Conservation (phyloP, 257 asterid genomes). For the Thymus mandschuricus region DNA sequence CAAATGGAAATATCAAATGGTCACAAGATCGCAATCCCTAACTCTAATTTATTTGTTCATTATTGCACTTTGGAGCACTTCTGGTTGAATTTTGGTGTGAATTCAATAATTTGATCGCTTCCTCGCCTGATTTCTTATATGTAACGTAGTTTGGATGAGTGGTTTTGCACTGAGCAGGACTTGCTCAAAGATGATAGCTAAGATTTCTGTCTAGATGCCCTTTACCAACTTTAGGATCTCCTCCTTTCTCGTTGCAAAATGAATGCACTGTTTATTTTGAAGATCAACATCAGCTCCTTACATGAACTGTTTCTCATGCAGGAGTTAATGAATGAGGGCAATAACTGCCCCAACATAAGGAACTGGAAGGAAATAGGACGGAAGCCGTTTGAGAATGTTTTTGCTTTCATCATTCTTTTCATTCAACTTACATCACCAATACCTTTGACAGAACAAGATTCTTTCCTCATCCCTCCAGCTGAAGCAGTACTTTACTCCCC, state of each 20-base stretch:
- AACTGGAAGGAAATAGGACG: slow-evolving; percentile 41
- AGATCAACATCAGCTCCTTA: slow-evolving; percentile 27
- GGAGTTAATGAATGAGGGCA: slow-evolving; percentile 46
- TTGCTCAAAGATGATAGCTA: neutral
- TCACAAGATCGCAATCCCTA: neutral
- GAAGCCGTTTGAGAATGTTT: slow-evolving; percentile 53
- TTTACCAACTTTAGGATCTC: slow-evolving; percentile 16
- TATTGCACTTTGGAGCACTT: neutral
- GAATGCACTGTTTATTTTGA: slow-evolving; percentile 1
- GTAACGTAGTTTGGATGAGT: neutral
- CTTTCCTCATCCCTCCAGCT: slow-evolving; percentile 60
- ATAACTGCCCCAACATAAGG: slow-evolving; percentile 32
- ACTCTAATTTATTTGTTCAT: neutral
- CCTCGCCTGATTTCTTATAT: neutral
- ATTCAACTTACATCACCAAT: slow-evolving; percentile 72
- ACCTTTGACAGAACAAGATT: slow-evolving; percentile 49
- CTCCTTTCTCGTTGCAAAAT: slow-evolving; percentile 15
- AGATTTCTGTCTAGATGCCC: neutral
- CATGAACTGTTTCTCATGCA: slow-evolving; percentile 44
- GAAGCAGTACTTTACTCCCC: slow-evolving; percentile 97
- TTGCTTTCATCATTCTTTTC: slow-evolving; percentile 55
- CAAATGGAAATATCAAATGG: neutral
- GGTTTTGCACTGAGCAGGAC: neutral
- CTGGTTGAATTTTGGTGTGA: neutral
- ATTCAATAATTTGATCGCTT: neutral